Evolutionary conservation across 192 early-diverging fungal species (phyloP).

Genomic region (Paraglomus occultum): DNA sequence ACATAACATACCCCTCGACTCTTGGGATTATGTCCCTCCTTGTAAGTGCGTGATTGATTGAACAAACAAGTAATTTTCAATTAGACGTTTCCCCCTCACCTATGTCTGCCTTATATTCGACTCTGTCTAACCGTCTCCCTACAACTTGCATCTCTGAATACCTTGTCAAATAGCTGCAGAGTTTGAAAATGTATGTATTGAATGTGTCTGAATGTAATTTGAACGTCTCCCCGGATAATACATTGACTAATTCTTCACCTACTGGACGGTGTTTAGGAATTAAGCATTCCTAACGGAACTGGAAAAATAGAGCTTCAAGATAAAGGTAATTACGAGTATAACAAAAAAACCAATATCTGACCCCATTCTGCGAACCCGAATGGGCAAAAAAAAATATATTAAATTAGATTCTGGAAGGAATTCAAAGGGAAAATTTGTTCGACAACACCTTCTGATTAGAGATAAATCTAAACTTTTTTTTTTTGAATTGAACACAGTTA

Average conservation of each 20-base stretch:
- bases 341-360: too few species aligned
- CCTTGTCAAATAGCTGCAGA: slow-evolving; percentile 40
- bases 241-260: not conserved
- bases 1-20: slow-evolving; percentile 74
- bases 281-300: slow-evolving; percentile 43
- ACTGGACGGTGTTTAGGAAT: slow-evolving; percentile 38
- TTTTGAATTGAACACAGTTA: slow-evolving; percentile 18
- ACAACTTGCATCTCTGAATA: not conserved
- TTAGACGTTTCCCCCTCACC: not conserved
- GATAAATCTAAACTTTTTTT: not conserved
- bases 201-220: too few species aligned
- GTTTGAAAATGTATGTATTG: slow-evolving; percentile 53
- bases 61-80: not conserved
- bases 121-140: not conserved
- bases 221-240: not conserved
- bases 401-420: too few species aligned
- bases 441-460: too few species aligned
- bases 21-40: slow-evolving; percentile 83
- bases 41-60: slow-evolving; percentile 41
- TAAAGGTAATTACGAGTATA: slow-evolving; percentile 33
- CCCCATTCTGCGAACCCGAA: too few species aligned
- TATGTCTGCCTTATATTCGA: not conserved
- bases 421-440: too few species aligned
- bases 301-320: slow-evolving; percentile 52
- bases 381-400: too few species aligned